Conservation (phyloP, 768 basidiomycete genomes). For the Leccinum olivaceopallidum region DNA sequence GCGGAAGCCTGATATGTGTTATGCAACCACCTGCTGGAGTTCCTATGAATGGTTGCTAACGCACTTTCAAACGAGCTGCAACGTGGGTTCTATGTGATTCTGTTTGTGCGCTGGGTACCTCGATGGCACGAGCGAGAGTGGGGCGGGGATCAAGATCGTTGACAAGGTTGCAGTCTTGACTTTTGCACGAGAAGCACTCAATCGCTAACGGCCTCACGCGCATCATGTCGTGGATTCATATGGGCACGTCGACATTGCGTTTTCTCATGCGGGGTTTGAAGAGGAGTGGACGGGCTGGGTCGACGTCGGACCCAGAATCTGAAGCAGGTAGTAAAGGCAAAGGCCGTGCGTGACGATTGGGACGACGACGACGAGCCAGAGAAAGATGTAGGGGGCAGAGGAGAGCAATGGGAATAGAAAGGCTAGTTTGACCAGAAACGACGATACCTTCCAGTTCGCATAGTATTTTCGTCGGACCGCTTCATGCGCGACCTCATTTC, state of each 20-base stretch:
- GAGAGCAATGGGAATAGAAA: background rate
- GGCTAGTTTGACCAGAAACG: background rate
- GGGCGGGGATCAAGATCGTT: slow-evolving; percentile 16
- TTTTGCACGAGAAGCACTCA: background rate
- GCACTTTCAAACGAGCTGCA: slow-evolving; percentile 46
- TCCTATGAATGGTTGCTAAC: slow-evolving; percentile 47
- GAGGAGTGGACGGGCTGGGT: background rate
- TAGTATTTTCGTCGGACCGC: background rate
- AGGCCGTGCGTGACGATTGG: slow-evolving; percentile 51
- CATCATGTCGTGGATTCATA: background rate
- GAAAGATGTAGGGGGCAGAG: background rate
- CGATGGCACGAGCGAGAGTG: slow-evolving; percentile 17
- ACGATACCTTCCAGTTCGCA: slow-evolving; percentile 1
- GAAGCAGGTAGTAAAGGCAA: background rate
- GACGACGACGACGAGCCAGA: slow-evolving; percentile 35
- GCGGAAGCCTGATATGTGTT: no score
- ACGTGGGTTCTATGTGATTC: no score
- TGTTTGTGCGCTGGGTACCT: background rate
- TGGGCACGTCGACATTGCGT: background rate
- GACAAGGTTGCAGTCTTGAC: slow-evolving; percentile 4
- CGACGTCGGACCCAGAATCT: slow-evolving; percentile 1
- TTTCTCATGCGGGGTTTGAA: background rate
- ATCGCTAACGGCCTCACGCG: slow-evolving; percentile 6
- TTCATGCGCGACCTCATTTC: background rate
- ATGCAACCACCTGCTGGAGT: no score